These are phyloP conservation scores for Ogataea siamensis DNA, from an alignment of 805 yeast genomes.

Conservation along the genomic window DNA sequence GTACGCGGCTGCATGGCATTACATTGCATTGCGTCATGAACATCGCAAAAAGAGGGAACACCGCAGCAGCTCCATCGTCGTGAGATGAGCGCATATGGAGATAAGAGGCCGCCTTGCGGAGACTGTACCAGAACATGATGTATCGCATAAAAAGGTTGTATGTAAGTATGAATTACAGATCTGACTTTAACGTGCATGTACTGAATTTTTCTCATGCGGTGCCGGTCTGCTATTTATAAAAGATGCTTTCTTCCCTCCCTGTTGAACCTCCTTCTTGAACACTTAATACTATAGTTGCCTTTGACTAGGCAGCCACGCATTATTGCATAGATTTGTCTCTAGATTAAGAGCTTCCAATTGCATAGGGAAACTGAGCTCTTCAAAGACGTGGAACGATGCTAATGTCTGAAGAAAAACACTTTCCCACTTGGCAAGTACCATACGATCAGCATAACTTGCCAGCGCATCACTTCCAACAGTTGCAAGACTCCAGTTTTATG, in stretches of 20 bases:
- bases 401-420: slow-evolving; percentile 18
- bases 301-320: not conserved
- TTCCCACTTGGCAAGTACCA: slow-evolving; percentile 17
- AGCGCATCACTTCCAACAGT: slow-evolving; percentile 9
- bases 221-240: slow-evolving; percentile 1
- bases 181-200: not conserved
- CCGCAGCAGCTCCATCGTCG: not conserved
- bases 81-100: not conserved
- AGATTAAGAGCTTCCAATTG: slow-evolving; percentile 4
- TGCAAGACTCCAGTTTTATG: slow-evolving; percentile 4
- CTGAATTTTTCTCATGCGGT: slow-evolving; percentile 3
- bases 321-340: not conserved
- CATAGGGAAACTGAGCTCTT: not conserved
- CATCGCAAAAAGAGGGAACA: not conserved
- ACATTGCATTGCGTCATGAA: not conserved
- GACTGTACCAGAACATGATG: slow-evolving; percentile 1
- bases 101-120: slow-evolving; percentile 3
- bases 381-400: slow-evolving; percentile 21
- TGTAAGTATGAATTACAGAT: slow-evolving; percentile 5
- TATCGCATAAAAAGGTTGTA: not conserved
- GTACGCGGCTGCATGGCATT: slow-evolving; percentile 5
- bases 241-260: not conserved
- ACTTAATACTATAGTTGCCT: not conserved
- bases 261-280: not conserved
- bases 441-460: slow-evolving; percentile 11